Percentiles rank a stretch among this genome's conserved stretches.
Evolutionary conservation across 2,329 filamentous ascomycete species (phyloP).

Genomic region (Cladosporium halotolerans): DNA sequence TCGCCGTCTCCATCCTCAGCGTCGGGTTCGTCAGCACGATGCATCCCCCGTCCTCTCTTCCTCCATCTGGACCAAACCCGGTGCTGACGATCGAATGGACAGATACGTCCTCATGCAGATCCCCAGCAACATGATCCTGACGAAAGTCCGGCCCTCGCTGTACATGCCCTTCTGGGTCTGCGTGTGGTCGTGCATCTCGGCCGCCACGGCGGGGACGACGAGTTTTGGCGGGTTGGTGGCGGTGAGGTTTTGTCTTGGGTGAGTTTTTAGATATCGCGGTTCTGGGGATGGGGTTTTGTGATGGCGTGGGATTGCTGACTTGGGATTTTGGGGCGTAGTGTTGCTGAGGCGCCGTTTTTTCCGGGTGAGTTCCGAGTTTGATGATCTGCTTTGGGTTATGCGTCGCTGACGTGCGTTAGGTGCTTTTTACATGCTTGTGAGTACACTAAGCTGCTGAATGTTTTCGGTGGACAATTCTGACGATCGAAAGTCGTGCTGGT

Average conservation of each 20-base stretch:
- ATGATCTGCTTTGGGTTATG: too few species aligned
- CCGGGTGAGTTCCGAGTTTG: background rate
- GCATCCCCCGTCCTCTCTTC: too few species aligned
- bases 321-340: background rate
- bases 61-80: too few species aligned
- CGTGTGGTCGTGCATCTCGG: slow-evolving; percentile 29
- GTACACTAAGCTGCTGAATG: background rate
- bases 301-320: too few species aligned
- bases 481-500: slow-evolving; percentile 20
- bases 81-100: too few species aligned
- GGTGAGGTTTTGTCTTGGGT: slow-evolving; percentile 16
- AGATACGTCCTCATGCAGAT: slow-evolving; percentile 39
- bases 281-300: too few species aligned
- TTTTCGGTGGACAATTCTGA: background rate
- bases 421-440: slow-evolving; percentile 23
- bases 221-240: slow-evolving; percentile 22
- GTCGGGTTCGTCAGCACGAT: slow-evolving; percentile 2
- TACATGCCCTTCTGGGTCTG: slow-evolving; percentile 32
- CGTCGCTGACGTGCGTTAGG: background rate
- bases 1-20: slow-evolving; percentile 44
- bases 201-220: slow-evolving; percentile 16
- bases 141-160: slow-evolving; percentile 36
- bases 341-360: slow-evolving; percentile 12
- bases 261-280: too few species aligned
- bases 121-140: slow-evolving; percentile 41